Evolutionary conservation across 176 grass and related monocot species (phyloP).

Genomic region (Saccharum officinarum): DNA sequence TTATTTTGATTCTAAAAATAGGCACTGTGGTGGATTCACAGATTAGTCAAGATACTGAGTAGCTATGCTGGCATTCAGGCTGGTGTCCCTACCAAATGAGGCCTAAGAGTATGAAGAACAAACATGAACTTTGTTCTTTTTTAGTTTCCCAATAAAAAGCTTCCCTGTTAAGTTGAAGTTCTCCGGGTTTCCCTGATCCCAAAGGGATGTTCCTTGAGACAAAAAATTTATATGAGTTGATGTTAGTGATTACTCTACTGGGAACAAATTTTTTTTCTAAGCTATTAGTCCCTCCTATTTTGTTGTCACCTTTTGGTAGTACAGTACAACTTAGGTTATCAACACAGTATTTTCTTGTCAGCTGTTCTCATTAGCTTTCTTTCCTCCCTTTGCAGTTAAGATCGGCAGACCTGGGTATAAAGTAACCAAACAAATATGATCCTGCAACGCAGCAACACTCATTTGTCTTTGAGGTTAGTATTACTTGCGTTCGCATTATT

Average conservation of each 20-base stretch:
- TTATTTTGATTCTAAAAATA: too few species aligned
- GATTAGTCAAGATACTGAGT: too few species aligned
- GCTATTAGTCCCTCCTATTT: neutral
- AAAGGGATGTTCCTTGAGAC: neutral
- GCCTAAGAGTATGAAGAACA: neutral
- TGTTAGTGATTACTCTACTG: neutral
- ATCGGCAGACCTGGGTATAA: constrained; percentile 81
- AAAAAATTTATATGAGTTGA: neutral
- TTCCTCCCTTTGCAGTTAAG: constrained; percentile 69
- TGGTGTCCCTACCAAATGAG: neutral
- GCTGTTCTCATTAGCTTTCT: constrained; percentile 23
- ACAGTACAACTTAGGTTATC: neutral
- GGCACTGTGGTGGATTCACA: too few species aligned
- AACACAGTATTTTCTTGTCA: neutral
- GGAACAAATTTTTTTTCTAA: neutral
- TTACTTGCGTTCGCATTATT: neutral
- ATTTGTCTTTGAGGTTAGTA: constrained; percentile 83
- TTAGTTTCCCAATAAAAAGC: neutral
- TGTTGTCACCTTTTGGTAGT: neutral
- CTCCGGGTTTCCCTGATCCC: neutral
- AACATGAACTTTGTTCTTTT: neutral
- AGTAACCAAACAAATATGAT: constrained; percentile 86
- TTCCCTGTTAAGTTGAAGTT: neutral
- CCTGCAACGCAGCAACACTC: constrained; percentile 72
- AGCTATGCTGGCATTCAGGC: too few species aligned